phyloP scores from a whole-genome alignment of 345 rosid species.

The Camelina sativa region DNA sequence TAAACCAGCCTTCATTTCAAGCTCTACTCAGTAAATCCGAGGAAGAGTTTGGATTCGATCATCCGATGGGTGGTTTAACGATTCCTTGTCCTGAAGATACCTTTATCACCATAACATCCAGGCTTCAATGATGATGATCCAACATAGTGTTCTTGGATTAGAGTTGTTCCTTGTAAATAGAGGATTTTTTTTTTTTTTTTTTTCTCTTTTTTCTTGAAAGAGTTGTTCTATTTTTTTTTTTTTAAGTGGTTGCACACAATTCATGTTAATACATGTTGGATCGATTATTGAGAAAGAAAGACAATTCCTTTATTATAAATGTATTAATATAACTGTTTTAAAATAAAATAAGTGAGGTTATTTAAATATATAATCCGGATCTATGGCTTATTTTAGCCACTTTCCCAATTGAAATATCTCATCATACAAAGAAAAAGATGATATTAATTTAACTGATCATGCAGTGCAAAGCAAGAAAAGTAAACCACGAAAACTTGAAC shows the following conservation, averaged over 20 bases:
- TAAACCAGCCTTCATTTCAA: too few species aligned
- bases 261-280: conserved; percentile 13
- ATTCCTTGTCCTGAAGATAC: too few species aligned
- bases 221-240: too few species aligned
- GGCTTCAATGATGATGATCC: too few species aligned
- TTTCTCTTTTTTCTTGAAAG: too few species aligned
- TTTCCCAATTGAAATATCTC: neutral
- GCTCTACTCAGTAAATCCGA: too few species aligned
- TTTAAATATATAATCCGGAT: neutral
- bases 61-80: too few species aligned
- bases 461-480: neutral
- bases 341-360: neutral
- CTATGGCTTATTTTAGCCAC: neutral
- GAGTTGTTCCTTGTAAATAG: too few species aligned
- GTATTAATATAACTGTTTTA: neutral
- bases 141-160: too few species aligned
- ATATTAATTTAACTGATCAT: neutral
- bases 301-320: neutral
- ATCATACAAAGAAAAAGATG: neutral
- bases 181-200: too few species aligned
- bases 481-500: neutral
- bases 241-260: neutral
- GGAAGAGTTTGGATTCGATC: too few species aligned
- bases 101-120: too few species aligned
- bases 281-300: neutral